Base-by-base conservation (phyloP, 305 asterid genomes). In the Stenogyne calaminthoides region DNA sequence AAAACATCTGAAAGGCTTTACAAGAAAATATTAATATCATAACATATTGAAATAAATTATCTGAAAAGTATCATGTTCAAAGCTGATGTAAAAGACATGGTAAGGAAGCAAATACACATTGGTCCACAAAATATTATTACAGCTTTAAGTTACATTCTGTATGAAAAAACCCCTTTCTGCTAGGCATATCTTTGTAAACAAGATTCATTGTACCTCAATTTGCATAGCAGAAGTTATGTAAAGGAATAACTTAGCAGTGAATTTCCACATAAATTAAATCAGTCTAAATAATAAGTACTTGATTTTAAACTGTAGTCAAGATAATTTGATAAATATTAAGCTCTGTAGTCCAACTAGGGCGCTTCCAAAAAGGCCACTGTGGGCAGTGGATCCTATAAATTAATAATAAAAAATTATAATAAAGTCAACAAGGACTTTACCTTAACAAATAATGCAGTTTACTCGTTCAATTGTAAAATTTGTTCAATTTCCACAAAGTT, bases 61-160 rank as follows among this genome's bases (percentile, higher is more conserved):
- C 37, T 55, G 34, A 63, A 34, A 55, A 27, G 54, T 69, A 55
- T 47, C 32, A 62, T 16, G 57, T 64, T 58, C 67, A 49, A 63
- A 59, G 66, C 52, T 19, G 60, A 22, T 22, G 66, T 69, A 46
- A 57, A 54, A 47, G 34, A 64, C 34, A 79, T 15, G 9, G 14
- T 34, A 1, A 19, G 42, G 60, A 39, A 4, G 18, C 56, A 47
- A 46, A 55, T 71, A 64, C 3, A 5, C 55, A 57, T 42, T 32
- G 22, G 46, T 8, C 10, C 32, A n/a, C 44, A 57, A 44, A 59
- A 60, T 15, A 47, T 49, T 6, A 22, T 58, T 19, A 42, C 66
- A 18, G 12, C 11, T 39, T 39, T 39, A 39, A 39, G 9, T 8
- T 44, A 44, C 16, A 6, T 11, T 49, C 27, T 22, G 46, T 71